phyloP scores from a whole-genome alignment of 1,139 yeast genomes.

The Debaryomyces fabryi region DNA sequence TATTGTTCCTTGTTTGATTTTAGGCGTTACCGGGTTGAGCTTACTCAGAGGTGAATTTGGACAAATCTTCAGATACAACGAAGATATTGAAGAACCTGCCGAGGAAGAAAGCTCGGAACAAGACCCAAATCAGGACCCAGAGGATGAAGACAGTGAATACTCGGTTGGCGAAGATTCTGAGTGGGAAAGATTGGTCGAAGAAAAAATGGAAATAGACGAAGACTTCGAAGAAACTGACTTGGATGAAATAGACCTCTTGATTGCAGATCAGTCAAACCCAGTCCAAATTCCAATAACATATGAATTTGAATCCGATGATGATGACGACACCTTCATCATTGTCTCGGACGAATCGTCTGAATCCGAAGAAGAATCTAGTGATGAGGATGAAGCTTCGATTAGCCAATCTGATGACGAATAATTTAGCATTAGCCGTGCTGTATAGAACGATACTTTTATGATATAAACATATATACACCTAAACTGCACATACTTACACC shows the following conservation, averaged over 20 bases:
- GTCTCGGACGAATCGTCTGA: conserved; percentile 17
- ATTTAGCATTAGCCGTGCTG: background rate
- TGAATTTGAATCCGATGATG: conserved; percentile 27
- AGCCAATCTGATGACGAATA: background rate
- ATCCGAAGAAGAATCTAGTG: conserved; percentile 21
- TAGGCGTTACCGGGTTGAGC: conserved; percentile 35
- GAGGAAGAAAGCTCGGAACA: conserved; percentile 9
- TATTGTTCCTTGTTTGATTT: conserved; percentile 55
- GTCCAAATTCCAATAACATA: conserved; percentile 13
- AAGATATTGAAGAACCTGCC: conserved; percentile 22
- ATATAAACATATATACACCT: background rate
- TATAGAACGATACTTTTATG: background rate
- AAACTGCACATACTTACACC: background rate
- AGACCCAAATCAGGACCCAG: conserved; percentile 13
- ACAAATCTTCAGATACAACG: conserved; percentile 34
- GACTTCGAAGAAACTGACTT: conserved; percentile 17
- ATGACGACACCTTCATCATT: conserved; percentile 30
- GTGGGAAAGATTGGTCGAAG: conserved; percentile 27
- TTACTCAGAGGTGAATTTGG: conserved; percentile 41
- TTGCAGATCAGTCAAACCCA: conserved; percentile 10
- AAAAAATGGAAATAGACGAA: conserved; percentile 19
- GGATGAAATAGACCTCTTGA: conserved; percentile 12
- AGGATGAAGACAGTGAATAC: conserved; percentile 16
- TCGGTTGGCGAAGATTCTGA: conserved; percentile 22
- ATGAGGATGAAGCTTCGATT: conserved; percentile 15